Percentiles rank a stretch among this genome's conserved stretches.
These are phyloP conservation scores for Trichoderma parareesei DNA, from an alignment of 495 filamentous ascomycete genomes.

Conservation along the genomic window DNA sequence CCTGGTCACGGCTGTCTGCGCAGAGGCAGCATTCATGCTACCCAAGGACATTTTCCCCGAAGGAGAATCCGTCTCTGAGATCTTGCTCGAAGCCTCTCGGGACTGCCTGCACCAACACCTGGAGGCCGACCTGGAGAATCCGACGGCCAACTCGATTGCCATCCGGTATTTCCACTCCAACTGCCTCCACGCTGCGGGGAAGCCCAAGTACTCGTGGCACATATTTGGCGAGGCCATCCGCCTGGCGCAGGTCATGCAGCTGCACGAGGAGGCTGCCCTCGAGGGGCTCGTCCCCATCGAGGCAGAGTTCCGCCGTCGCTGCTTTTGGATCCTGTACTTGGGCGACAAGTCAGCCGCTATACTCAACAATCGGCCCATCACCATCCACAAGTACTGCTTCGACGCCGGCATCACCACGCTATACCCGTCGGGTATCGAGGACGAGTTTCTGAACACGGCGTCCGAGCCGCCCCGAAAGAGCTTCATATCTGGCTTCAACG, in stretches of 20 bases:
- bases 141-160: conserved; percentile 23
- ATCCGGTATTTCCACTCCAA: conserved; percentile 27
- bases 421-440: conserved; percentile 22
- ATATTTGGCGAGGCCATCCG: conserved; percentile 26
- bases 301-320: conserved; percentile 22
- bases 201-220: conserved; percentile 25
- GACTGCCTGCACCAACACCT: conserved; percentile 16
- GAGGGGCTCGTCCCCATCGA: conserved; percentile 20
- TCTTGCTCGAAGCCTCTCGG: conserved; percentile 10
- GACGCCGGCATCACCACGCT: conserved; percentile 22
- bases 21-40: conserved; percentile 10
- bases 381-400: conserved; percentile 24
- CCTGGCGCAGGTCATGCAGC: conserved; percentile 24
- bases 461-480: not conserved
- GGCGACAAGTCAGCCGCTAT: conserved; percentile 28
- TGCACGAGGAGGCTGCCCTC: conserved; percentile 24
- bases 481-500: conserved; percentile 13
- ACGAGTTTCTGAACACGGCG: not conserved
- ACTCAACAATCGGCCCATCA: conserved; percentile 24
- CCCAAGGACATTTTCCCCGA: conserved; percentile 11
- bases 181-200: conserved; percentile 25
- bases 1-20: conserved; percentile 19
- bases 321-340: conserved; percentile 26
- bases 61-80: conserved; percentile 10
- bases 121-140: conserved; percentile 24